Base-by-base conservation (phyloP, 129 eudicot species). In the Flaveria bidentis region DNA sequence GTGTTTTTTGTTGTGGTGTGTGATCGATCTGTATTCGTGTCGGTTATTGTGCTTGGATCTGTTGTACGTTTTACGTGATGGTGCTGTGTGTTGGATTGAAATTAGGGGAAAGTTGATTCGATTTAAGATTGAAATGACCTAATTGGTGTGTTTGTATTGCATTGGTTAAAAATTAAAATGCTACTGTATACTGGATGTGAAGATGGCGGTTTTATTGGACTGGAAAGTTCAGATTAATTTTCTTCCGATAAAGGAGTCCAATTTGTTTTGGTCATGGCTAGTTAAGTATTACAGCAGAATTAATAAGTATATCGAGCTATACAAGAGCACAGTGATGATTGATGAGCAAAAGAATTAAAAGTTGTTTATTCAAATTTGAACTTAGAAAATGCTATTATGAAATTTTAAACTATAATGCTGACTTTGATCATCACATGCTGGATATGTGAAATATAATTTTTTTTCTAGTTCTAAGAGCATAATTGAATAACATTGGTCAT, bases 21-120 rank as follows among this genome's bases (percentile, higher is more conserved):
- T 13, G 66, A 78, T 78, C 71, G 65, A 78, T 78, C 61, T 7
- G 12, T 55, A 45, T 25, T 23, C 41, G 6, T 25, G 67, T 25
- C 49, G 36, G 62, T 46, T 62, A 26, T 7, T 45, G 41, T 77
- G 62, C 45, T 70, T 63, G 39, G 81, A 77, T 77, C 74, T 77
- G 9, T 33, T 65, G 81, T 44, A 17, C 14, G 63, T 12, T 3
- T 50, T 49, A 58, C 23, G 13, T 74, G 26, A 57, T 57, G 63
- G 26, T 61, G 67, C 8, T 61, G 67, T 61, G 67, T 61, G 42
- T 76, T 75, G 39, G 72, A 51, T 64, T 53, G 6, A 30, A 16
- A 25, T 42, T 77, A 42, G 75, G 75, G 69, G 30, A 60, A 45
- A 46, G 0, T 75, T 62, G 45, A 22, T 45, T 28, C 3, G 49